Conservation (phyloP, 2,329 filamentous ascomycete species). For the Diplodia seriata region DNA sequence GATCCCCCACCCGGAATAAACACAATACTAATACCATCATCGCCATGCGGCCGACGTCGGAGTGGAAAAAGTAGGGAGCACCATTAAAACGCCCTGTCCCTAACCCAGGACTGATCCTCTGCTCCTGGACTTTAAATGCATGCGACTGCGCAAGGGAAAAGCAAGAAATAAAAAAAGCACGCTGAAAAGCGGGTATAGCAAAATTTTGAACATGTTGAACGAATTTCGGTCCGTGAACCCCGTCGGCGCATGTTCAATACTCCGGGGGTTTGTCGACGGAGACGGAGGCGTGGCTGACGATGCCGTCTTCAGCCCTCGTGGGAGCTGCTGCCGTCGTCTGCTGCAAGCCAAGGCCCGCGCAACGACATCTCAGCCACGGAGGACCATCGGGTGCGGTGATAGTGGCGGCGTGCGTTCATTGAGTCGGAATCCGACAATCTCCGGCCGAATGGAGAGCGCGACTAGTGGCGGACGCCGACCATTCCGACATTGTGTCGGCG, state of each 20-base stretch:
- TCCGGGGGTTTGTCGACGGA: slow-evolving; percentile 17
- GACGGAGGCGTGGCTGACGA: not conserved
- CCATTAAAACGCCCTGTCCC: slow-evolving; percentile 26
- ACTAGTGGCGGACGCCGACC: slow-evolving; percentile 31
- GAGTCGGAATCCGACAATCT: slow-evolving; percentile 6
- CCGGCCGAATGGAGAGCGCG: not conserved
- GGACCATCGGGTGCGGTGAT: not conserved
- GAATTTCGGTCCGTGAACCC: slow-evolving; percentile 25
- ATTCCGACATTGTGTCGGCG: slow-evolving; percentile 33
- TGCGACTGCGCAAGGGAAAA: slow-evolving; percentile 16
- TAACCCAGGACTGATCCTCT: slow-evolving; percentile 10
- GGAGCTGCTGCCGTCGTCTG: not conserved
- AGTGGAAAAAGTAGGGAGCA: slow-evolving; percentile 2
- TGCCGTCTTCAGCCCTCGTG: not conserved
- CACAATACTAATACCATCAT: slow-evolving; percentile 17
- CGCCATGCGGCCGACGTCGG: slow-evolving; percentile 13
- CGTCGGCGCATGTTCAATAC: slow-evolving; percentile 29
- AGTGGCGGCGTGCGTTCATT: slow-evolving; percentile 4
- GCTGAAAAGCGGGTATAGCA: slow-evolving; percentile 33
- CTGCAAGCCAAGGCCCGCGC: not conserved
- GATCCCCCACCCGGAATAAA: slow-evolving; percentile 14
- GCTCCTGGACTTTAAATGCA: slow-evolving; percentile 31
- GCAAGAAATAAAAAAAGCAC: slow-evolving; percentile 19
- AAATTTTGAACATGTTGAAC: slow-evolving; percentile 31
- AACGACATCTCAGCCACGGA: not conserved